phyloP scores from a whole-genome alignment of 148 eudicot species.

The Nepenthes gracilis region DNA sequence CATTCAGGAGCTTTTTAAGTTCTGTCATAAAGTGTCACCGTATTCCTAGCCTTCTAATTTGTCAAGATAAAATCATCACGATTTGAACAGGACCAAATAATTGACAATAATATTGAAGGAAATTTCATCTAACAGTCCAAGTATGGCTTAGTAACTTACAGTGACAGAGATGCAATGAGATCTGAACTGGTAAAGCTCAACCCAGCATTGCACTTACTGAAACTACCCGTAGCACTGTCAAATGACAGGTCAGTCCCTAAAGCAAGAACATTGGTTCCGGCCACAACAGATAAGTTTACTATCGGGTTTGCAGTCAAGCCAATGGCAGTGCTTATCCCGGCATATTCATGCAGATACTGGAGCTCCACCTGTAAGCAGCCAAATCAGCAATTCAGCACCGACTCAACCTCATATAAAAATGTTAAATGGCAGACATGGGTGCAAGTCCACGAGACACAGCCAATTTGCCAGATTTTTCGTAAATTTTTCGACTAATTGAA shows the following conservation, averaged over 20 bases:
- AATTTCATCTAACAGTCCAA: not conserved
- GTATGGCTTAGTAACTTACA: constrained; percentile 43
- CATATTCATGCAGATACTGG: constrained; percentile 88
- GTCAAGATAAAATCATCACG: no score
- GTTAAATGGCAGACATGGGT: no score
- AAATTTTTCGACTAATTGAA: no score
- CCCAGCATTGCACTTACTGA: constrained; percentile 80
- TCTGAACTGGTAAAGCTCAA: constrained; percentile 55
- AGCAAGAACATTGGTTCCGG: constrained; percentile 46
- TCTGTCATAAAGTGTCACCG: no score
- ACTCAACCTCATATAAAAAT: no score
- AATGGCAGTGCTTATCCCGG: constrained; percentile 83
- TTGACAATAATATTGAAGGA: not conserved
- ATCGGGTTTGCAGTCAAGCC: constrained; percentile 83
- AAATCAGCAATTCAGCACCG: no score
- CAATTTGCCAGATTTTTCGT: no score
- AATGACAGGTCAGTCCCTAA: constrained; percentile 85
- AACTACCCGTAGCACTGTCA: constrained; percentile 70
- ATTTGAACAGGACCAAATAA: no score
- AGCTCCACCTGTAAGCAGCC: constrained; percentile 57
- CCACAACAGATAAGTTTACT: constrained; percentile 85
- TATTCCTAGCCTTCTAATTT: no score
- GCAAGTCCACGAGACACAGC: no score
- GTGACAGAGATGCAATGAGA: constrained; percentile 64
- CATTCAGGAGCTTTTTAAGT: no score